phyloP scores from a whole-genome alignment of 768 basidiomycete genomes.

The Mycena filopes region DNA sequence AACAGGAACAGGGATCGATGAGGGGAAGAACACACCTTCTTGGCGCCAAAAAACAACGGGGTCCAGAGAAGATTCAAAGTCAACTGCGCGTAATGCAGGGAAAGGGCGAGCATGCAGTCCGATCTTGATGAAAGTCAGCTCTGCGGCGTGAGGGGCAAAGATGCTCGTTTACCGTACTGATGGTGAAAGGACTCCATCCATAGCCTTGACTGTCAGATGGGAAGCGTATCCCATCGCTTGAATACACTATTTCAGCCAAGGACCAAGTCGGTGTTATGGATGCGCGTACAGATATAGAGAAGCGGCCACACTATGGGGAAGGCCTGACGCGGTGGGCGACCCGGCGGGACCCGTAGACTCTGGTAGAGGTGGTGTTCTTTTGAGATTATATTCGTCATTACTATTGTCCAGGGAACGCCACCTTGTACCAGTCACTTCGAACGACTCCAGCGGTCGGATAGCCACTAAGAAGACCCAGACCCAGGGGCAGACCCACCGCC shows the following conservation, averaged over 20 bases:
- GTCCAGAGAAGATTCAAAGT: conserved; percentile 69
- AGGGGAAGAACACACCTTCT: conserved; percentile 46
- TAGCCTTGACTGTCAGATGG: conserved; percentile 65
- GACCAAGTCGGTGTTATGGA: background rate
- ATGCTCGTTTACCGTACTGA: conserved; percentile 51
- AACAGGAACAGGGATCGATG: background rate
- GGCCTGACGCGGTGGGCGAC: conserved; percentile 59
- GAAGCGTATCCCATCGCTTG: conserved; percentile 75
- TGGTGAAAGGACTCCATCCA: conserved; percentile 56
- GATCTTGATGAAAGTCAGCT: conserved; percentile 39
- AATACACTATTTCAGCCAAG: conserved; percentile 20
- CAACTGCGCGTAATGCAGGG: conserved; percentile 71
- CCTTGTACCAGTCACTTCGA: conserved; percentile 69
- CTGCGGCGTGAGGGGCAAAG: background rate
- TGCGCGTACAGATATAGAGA: conserved; percentile 51
- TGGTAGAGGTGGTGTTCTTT: conserved; percentile 32
- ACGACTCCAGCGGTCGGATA: conserved; percentile 57
- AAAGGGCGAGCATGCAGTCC: conserved; percentile 57
- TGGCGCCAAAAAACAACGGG: conserved; percentile 70
- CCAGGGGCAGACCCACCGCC: conserved; percentile 69
- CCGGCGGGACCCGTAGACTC: conserved; percentile 62
- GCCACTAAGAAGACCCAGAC: conserved; percentile 64
- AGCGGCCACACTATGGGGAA: conserved; percentile 71
- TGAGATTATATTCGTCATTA: too few species aligned
- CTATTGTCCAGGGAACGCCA: conserved; percentile 35